Evolutionary conservation across 2,329 filamentous ascomycete species (phyloP).

Genomic region (Ambrosiella cleistominuta): DNA sequence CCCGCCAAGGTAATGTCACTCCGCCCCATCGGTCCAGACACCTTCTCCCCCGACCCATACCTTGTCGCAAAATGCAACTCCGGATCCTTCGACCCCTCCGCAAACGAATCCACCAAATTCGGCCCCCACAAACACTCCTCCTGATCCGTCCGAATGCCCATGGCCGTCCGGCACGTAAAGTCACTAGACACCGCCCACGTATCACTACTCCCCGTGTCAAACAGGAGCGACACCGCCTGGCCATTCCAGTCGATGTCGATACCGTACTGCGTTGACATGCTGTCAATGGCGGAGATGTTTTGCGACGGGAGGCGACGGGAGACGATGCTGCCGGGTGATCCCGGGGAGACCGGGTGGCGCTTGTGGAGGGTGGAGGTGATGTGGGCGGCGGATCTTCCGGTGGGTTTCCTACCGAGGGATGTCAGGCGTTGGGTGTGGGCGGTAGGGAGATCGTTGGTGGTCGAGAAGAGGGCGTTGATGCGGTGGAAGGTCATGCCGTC

Average conservation of each 20-base stretch:
- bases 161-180: constrained; percentile 26
- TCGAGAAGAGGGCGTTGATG: constrained; percentile 17
- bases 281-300: constrained; percentile 23
- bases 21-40: constrained; percentile 30
- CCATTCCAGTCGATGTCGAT: constrained; percentile 25
- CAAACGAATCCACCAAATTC: constrained; percentile 24
- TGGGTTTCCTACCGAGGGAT: constrained; percentile 16
- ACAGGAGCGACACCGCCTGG: constrained; percentile 24
- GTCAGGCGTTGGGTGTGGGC: constrained; percentile 21
- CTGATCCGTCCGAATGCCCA: constrained; percentile 19
- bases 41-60: constrained; percentile 32
- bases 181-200: constrained; percentile 28
- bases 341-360: background rate
- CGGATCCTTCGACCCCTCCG: constrained; percentile 20
- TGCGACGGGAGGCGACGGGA: constrained; percentile 16
- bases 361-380: constrained; percentile 15
- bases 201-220: constrained; percentile 35
- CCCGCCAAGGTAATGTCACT: constrained; percentile 30
- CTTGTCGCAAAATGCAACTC: constrained; percentile 28
- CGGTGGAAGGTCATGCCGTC: constrained; percentile 24
- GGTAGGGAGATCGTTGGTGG: constrained; percentile 18
- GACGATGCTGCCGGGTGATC: background rate
- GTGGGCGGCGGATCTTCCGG: constrained; percentile 18
- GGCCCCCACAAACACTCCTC: constrained; percentile 26
- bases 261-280: constrained; percentile 26